Percentiles rank a stretch among this genome's conserved stretches.
Conservation (phyloP, 2,329 filamentous ascomycete species). For the Aulographum hederae region DNA sequence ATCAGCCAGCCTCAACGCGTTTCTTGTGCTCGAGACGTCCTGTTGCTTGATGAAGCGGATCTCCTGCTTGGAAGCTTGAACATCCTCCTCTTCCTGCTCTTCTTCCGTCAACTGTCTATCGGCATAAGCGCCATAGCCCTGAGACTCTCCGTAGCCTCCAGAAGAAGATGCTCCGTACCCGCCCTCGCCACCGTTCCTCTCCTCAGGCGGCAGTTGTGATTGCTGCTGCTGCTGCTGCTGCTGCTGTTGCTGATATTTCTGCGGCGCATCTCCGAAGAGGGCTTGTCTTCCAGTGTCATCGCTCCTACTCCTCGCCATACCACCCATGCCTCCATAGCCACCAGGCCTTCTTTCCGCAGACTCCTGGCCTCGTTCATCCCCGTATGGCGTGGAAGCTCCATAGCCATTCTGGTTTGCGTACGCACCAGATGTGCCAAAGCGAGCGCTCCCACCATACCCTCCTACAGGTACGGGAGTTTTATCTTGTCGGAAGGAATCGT, state of each 20-base stretch:
- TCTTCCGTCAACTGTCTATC: conserved; percentile 68
- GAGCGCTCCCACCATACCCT: conserved; percentile 16
- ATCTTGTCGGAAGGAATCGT: conserved; percentile 18
- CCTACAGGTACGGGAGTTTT: conserved; percentile 26
- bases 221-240: conserved; percentile 13
- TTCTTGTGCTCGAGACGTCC: conserved; percentile 53
- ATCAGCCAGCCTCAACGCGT: conserved; percentile 48
- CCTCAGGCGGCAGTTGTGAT: conserved; percentile 11
- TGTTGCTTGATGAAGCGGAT: conserved; percentile 61
- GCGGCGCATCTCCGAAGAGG: conserved; percentile 41
- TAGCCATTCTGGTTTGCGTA: conserved; percentile 10
- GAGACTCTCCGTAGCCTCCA: conserved; percentile 9
- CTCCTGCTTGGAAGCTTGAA: conserved; percentile 54
- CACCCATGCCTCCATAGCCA: conserved; percentile 19
- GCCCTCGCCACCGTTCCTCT: conserved; percentile 8
- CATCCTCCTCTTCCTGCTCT: conserved; percentile 55
- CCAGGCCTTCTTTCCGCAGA: conserved; percentile 12
- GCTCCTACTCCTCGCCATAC: conserved; percentile 19
- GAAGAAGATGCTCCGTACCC: not conserved
- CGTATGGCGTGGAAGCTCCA: conserved; percentile 14
- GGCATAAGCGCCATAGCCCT: conserved; percentile 35
- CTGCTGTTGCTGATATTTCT: conserved; percentile 28
- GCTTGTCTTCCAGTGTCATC: conserved; percentile 38
- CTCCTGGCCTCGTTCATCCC: conserved; percentile 13
- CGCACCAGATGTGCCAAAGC: conserved; percentile 1